Evolutionary conservation across 495 filamentous ascomycete genomes (phyloP).

Genomic region (Cairneyella variabilis): DNA sequence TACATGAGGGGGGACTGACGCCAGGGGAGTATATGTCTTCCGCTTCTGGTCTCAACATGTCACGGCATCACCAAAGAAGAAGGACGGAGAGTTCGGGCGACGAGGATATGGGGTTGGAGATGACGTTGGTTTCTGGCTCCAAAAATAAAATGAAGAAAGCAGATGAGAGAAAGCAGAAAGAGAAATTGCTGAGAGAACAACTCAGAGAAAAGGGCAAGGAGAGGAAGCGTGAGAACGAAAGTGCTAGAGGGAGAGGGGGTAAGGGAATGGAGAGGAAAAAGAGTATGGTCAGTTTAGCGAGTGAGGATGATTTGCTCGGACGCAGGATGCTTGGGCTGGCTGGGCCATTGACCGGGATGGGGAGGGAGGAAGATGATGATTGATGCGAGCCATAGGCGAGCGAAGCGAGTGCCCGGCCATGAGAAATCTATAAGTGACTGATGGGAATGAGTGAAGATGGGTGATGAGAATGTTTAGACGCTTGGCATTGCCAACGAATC

Average conservation of each 20-base stretch:
- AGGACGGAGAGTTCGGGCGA: slow-evolving; percentile 64
- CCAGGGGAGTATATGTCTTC: too few relatives aligned
- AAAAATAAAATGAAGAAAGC: slow-evolving; percentile 22
- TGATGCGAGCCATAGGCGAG: too few relatives aligned
- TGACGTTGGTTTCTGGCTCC: slow-evolving; percentile 50
- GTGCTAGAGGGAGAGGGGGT: slow-evolving; percentile 16
- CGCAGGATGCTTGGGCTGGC: slow-evolving; percentile 83
- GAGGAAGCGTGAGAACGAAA: too few relatives aligned
- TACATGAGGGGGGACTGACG: too few relatives aligned
- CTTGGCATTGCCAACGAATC: too few relatives aligned
- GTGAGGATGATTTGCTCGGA: slow-evolving; percentile 78
- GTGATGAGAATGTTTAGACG: too few relatives aligned
- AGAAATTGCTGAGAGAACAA: slow-evolving; percentile 28
- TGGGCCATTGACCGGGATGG: slow-evolving; percentile 74
- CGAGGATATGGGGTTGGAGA: slow-evolving; percentile 77
- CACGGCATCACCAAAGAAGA: slow-evolving; percentile 34
- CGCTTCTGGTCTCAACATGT: too few relatives aligned
- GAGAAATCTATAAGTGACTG: too few relatives aligned
- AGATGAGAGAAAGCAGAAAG: slow-evolving; percentile 31
- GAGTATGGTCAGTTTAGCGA: slow-evolving; percentile 68
- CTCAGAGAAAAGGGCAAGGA: slow-evolving; percentile 30
- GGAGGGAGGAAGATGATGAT: slow-evolving; percentile 47
- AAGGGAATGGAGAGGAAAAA: slow-evolving; percentile 31
- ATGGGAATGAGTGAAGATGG: too few relatives aligned
- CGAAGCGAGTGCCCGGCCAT: too few relatives aligned